Evolutionary conservation across 208 protist species (phyloP).

Genomic region (Crithidia expoeki): DNA sequence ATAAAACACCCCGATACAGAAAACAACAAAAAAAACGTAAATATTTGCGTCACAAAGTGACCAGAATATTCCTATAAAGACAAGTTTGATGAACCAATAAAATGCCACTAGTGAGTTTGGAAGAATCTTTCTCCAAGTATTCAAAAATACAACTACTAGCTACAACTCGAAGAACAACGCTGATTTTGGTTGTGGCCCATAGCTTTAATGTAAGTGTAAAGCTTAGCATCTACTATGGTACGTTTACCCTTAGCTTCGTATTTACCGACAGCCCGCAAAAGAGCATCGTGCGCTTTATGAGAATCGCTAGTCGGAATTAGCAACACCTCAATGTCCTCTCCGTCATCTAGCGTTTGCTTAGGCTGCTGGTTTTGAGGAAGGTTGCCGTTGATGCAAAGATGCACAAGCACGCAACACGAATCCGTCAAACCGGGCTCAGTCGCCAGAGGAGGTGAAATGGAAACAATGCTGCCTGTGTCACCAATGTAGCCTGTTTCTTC

Average conservation of each 20-base stretch:
- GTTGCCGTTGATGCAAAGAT: conserved; percentile 55
- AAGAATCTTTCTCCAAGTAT: too few species aligned
- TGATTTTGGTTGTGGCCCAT: neutral
- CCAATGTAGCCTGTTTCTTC: conserved; percentile 86
- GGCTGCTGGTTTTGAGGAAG: conserved; percentile 54
- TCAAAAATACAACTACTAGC: too few species aligned
- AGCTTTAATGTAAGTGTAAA: conserved; percentile 64
- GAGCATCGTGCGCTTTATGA: conserved; percentile 21
- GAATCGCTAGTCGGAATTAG: conserved; percentile 48
- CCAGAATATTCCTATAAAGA: too few species aligned
- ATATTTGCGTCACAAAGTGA: too few species aligned
- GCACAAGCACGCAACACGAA: conserved; percentile 69
- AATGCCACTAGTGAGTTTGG: too few species aligned
- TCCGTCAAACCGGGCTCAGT: conserved; percentile 76
- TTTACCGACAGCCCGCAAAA: conserved; percentile 36
- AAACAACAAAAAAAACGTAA: too few species aligned
- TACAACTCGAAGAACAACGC: conserved; percentile 1
- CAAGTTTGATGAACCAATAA: too few species aligned
- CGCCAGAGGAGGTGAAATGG: conserved; percentile 46
- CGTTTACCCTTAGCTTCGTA: conserved; percentile 31
- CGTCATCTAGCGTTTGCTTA: conserved; percentile 62
- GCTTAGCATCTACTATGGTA: conserved; percentile 63
- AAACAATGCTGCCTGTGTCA: conserved; percentile 40
- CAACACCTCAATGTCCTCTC: conserved; percentile 82
- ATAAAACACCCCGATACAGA: too few species aligned